Conservation (phyloP, 192 early-diverging fungal species). For the Rhizophagus clarus region DNA sequence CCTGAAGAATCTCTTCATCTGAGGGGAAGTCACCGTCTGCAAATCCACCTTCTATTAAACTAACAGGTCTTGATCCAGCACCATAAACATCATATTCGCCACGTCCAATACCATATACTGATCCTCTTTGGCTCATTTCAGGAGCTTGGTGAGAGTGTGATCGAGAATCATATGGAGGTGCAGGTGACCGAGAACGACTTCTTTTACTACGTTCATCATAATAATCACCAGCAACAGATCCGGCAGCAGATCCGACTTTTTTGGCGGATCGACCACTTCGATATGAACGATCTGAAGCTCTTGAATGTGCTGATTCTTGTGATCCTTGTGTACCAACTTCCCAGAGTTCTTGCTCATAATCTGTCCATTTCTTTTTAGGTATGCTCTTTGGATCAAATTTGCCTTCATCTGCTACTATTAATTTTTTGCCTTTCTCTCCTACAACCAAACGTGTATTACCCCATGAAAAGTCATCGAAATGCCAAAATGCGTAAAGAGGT, state of each 20-base stretch:
- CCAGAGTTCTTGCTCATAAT: conserved; percentile 79
- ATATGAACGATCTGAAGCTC: conserved; percentile 45
- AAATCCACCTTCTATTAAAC: conserved; percentile 1
- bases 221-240: conserved; percentile 45
- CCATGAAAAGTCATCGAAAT: conserved; percentile 99
- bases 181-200: conserved; percentile 44
- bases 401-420: conserved; percentile 67
- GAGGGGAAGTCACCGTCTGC: conserved; percentile 42
- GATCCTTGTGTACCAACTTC: conserved; percentile 57
- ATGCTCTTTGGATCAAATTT: conserved; percentile 78
- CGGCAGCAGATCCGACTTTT: conserved; percentile 33
- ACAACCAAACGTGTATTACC: conserved; percentile 93
- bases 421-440: conserved; percentile 80
- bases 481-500: conserved; percentile 96
- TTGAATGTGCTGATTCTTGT: conserved; percentile 50
- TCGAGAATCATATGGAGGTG: conserved; percentile 23
- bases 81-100: conserved; percentile 22
- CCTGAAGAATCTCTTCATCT: conserved; percentile 67
- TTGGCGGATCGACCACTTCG: conserved; percentile 30
- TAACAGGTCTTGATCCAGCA: conserved; percentile 1
- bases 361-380: conserved; percentile 79
- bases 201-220: conserved; percentile 10
- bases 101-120: neutral
- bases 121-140: conserved; percentile 1
- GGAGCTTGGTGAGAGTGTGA: neutral